These are phyloP conservation scores for Cupressus sempervirens DNA, from an alignment of 75 land plant genomes.

Conservation along the genomic window DNA sequence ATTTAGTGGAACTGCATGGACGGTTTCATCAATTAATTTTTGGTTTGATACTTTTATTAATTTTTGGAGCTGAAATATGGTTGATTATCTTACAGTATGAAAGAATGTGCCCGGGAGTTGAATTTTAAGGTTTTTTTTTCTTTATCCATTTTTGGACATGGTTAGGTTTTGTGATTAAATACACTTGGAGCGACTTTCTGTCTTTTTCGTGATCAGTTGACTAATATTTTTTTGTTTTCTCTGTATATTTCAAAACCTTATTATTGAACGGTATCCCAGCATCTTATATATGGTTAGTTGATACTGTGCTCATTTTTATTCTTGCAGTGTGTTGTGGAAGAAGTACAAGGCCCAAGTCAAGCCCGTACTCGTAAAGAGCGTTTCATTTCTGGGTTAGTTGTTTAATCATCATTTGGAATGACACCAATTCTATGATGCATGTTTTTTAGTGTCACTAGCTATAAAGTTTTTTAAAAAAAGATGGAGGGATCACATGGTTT, in stretches of 20 bases:
- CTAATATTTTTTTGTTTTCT: not conserved
- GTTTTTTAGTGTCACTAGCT: not conserved
- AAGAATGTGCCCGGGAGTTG: not conserved
- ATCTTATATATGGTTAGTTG: not conserved
- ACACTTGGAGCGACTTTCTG: not conserved
- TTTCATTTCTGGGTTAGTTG: slow-evolving; percentile 11
- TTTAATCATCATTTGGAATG: not conserved
- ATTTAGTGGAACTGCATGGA: not conserved
- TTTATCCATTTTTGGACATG: not conserved
- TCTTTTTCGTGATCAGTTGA: not conserved
- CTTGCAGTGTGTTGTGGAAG: slow-evolving; percentile 10
- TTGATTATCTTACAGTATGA: not conserved
- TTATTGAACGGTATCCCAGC: not conserved
- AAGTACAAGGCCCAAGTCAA: slow-evolving; percentile 11
- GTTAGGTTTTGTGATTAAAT: not conserved
- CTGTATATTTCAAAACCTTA: not conserved
- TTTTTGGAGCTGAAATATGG: not conserved
- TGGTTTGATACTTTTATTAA: not conserved
- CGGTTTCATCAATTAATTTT: not conserved
- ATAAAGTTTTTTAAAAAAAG: not conserved
- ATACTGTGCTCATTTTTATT: not conserved
- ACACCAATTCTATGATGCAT: not conserved
- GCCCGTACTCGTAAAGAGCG: slow-evolving; percentile 8
- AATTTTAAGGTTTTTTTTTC: not conserved
- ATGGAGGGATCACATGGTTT: not conserved